Percentiles rank a stretch among this genome's conserved stretches.
phyloP scores from a whole-genome alignment of 768 basidiomycete genomes.

The Auriscalpium microsporum region DNA sequence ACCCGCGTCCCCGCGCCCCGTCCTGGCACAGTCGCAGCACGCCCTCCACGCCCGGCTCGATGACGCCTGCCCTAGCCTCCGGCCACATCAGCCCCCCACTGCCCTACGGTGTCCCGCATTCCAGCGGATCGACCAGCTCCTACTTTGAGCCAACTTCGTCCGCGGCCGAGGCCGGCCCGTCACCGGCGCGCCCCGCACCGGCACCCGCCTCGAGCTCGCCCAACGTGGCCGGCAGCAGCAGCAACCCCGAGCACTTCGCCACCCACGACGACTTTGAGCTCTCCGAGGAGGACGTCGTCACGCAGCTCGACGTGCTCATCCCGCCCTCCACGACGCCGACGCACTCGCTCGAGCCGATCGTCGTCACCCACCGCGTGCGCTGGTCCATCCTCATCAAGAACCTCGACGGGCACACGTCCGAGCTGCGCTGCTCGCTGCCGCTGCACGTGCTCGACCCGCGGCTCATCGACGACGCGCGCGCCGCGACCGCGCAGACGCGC shows the following conservation, averaged over 20 bases:
- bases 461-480: constrained; percentile 67
- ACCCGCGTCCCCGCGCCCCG: constrained; percentile 12
- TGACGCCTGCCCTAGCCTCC: neutral
- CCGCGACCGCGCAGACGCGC: constrained; percentile 65
- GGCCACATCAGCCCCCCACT: neutral
- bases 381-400: constrained; percentile 79
- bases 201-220: no score
- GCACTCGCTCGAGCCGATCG: constrained; percentile 68
- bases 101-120: neutral
- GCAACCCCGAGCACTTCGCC: neutral
- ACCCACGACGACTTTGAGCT: constrained; percentile 15
- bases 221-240: no score
- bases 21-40: neutral
- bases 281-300: constrained; percentile 43
- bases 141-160: no score
- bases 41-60: constrained; percentile 7
- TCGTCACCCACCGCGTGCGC: constrained; percentile 68
- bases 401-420: constrained; percentile 85
- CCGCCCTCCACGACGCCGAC: constrained; percentile 60
- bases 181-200: neutral
- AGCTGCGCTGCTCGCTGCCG: constrained; percentile 91
- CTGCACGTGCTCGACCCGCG: constrained; percentile 72
- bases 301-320: constrained; percentile 50
- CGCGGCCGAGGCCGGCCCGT: constrained; percentile 1
- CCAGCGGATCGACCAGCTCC: neutral